A percentile compares a stretch with the other conserved stretches of the same genome.
phyloP scores from a whole-genome alignment of 2,329 filamentous ascomycete species.

The Diplodia mutila region DNA sequence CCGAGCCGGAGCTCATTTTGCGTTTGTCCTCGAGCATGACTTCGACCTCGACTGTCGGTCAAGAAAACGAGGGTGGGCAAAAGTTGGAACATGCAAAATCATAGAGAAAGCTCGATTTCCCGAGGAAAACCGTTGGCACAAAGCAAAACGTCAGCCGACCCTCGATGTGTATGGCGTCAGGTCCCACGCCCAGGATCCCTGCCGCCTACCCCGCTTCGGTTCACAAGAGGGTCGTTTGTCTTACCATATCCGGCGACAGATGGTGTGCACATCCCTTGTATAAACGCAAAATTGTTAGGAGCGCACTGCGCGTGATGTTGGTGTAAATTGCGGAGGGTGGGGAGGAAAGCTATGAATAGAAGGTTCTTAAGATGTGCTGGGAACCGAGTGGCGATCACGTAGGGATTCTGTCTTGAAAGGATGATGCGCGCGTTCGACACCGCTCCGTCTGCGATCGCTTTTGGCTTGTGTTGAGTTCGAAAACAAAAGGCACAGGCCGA shows the following conservation, averaged over 20 bases:
- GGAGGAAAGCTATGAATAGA: slow-evolving; percentile 3
- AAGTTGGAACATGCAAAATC: not conserved
- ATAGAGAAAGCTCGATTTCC: not conserved
- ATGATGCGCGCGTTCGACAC: not conserved
- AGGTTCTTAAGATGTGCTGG: not conserved
- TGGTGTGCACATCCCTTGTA: not conserved
- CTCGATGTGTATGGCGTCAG: not conserved
- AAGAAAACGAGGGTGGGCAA: not conserved
- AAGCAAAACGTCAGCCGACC: slow-evolving; percentile 1
- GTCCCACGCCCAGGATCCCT: not conserved
- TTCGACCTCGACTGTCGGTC: not conserved
- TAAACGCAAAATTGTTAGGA: not conserved
- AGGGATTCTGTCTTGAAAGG: not conserved
- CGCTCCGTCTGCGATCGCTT: not conserved
- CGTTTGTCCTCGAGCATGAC: not conserved
- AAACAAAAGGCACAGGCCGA: not conserved
- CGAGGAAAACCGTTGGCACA: not conserved
- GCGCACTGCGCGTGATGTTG: not conserved
- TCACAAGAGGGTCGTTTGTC: not conserved
- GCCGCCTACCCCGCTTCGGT: slow-evolving; percentile 8
- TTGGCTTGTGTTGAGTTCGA: not conserved
- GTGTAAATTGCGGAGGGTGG: not conserved
- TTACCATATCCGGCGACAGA: not conserved
- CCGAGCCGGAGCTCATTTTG: slow-evolving; percentile 4
- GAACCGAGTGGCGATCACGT: not conserved